Evolutionary conservation across 305 asterid genomes (phyloP).

Genomic region (Striga hermonthica): DNA sequence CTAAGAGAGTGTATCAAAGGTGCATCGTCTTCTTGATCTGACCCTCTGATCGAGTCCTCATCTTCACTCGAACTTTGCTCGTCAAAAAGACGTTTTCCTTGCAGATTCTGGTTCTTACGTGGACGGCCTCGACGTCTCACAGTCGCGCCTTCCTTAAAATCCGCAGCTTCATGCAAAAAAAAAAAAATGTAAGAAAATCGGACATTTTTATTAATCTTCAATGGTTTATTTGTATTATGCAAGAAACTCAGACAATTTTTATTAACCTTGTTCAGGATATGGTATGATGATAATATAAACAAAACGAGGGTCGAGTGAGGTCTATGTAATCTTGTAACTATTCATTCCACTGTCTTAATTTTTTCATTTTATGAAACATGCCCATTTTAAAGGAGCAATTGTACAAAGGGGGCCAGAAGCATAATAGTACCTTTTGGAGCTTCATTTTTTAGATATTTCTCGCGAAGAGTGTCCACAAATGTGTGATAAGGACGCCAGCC

Average conservation of each 20-base stretch:
- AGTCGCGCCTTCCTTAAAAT: conserved; percentile 50
- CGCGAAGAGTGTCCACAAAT: conserved; percentile 66
- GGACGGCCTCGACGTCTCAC: conserved; percentile 81
- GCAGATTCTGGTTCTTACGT: conserved; percentile 57
- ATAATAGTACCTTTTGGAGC: conserved; percentile 58
- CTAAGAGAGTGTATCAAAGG: conserved; percentile 59
- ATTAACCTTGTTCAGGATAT: too few species aligned
- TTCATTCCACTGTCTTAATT: too few species aligned
- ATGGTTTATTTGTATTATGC: too few species aligned
- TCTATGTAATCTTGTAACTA: too few species aligned
- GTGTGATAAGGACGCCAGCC: conserved; percentile 78
- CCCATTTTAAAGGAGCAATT: not conserved
- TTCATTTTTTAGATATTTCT: conserved; percentile 71
- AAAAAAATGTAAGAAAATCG: not conserved
- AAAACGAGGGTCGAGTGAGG: too few species aligned
- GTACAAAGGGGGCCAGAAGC: conserved; percentile 17
- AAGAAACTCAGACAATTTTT: too few species aligned
- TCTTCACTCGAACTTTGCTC: conserved; percentile 76
- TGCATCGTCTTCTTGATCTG: conserved; percentile 58
- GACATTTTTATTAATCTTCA: too few species aligned
- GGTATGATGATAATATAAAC: too few species aligned
- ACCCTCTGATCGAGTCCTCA: conserved; percentile 76
- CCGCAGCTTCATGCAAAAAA: conserved; percentile 42
- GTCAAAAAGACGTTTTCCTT: conserved; percentile 63
- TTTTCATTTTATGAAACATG: too few species aligned